A percentile compares a stretch with the other conserved stretches of the same genome.
Conservation (phyloP, 495 filamentous ascomycete genomes). For the Podospora pseudoanserina region DNA sequence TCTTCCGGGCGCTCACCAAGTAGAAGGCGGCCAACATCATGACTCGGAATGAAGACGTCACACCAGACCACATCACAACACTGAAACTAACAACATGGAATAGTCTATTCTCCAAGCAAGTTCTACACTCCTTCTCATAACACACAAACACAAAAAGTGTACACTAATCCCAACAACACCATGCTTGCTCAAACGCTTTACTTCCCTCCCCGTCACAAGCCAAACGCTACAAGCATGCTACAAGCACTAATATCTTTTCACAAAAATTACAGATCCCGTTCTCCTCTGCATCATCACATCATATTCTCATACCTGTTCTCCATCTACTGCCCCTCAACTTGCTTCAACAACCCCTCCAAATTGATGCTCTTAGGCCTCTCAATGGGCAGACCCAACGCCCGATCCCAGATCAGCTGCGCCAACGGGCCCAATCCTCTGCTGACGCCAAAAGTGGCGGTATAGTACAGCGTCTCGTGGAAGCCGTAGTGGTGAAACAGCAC, state of each 20-base stretch:
- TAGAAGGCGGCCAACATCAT: too few relatives aligned
- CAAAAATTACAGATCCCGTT: neutral
- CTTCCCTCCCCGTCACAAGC: neutral
- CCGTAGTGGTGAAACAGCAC: slow-evolving; percentile 97
- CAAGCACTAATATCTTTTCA: neutral
- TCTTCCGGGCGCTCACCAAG: too few relatives aligned
- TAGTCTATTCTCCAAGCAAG: neutral
- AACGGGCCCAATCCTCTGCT: slow-evolving; percentile 86
- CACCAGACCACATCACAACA: too few relatives aligned
- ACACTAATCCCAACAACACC: neutral
- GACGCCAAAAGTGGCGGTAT: slow-evolving; percentile 95
- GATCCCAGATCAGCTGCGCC: slow-evolving; percentile 94
- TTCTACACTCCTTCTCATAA: neutral
- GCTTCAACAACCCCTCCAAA: slow-evolving; percentile 71
- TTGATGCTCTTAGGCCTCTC: slow-evolving; percentile 98
- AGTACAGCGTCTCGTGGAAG: slow-evolving; percentile 94
- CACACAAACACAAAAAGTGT: neutral
- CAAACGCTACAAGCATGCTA: neutral
- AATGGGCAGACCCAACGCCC: slow-evolving; percentile 91
- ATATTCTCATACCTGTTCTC: neutral
- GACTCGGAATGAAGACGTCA: too few relatives aligned
- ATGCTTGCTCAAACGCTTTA: neutral
- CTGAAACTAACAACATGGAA: too few relatives aligned
- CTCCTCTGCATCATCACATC: neutral
- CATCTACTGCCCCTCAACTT: slow-evolving; percentile 39